Evolutionary conservation across 352 stramenopile genomes (phyloP), one percentile per base, ranked within the genome.

Genomic region (Pythium oligandrum): DNA sequence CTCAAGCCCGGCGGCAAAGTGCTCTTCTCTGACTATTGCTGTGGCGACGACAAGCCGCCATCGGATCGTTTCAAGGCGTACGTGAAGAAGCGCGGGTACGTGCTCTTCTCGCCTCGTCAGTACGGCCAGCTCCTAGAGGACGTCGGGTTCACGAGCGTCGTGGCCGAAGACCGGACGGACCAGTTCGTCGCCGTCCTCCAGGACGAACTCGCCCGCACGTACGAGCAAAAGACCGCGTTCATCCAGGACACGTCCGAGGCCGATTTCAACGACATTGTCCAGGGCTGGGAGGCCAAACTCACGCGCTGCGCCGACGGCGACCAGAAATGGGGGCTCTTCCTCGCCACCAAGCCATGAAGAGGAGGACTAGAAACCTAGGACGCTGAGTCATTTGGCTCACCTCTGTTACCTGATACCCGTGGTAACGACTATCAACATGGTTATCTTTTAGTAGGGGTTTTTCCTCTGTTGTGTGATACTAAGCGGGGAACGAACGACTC

Each of bases 1-100:
- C 59, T 89, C 42, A 85, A 86, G 53, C 78, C 78, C 45, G 73
- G 78, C 8, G 78, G 78, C 39, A 64, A 66, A 7, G 50, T 89
- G 43, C 56, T 89, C 5, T 84, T 89, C 46, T 85, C 78, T 31
- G 78, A 89, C 40, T 75, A 75, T 48, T 75, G 67, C 55, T 59
- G 68, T 36, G 61, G 68, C n/a, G 60, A 68, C 12, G 55, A 72
- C 35, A 43, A 62, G 10, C 50, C 48, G 30, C 54, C 48, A 10
- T 51, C 61, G 6, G 51, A 64, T 30, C 66, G 68, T 35, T 76
- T 76, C 57, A 39, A 68, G 43, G 59, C 55, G 4, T 76, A 76
- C 48, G 68, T 76, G 38, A 57, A 56, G 46, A 56, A 45, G n/a
- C 68, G 68, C 12, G 68, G 68, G 6, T 73, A 76, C 58, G 38